Conservation (phyloP, 257 asterid species). For the Gentiana dahurica region DNA sequence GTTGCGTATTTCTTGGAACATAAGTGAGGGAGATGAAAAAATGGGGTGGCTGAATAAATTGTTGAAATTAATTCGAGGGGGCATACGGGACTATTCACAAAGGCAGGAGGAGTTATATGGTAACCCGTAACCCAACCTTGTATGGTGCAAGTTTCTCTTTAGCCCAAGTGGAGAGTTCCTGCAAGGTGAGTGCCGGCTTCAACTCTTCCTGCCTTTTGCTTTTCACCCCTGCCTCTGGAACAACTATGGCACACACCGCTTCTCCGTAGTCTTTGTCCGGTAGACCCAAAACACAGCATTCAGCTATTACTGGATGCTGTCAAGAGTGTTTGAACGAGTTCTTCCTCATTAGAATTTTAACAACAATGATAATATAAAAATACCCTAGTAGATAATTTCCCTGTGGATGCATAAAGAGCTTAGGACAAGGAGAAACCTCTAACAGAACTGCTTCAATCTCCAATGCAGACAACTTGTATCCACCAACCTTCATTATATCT, state of each 20-base stretch:
- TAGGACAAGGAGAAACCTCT: constrained; percentile 47
- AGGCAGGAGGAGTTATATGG: too few relatives aligned
- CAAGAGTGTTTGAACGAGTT: constrained; percentile 9
- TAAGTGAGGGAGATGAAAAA: too few relatives aligned
- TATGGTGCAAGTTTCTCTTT: constrained; percentile 95
- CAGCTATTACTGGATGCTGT: constrained; percentile 76
- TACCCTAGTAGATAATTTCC: background rate
- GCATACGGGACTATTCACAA: too few relatives aligned
- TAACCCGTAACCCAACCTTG: constrained; percentile 41
- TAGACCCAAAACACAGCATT: constrained; percentile 92
- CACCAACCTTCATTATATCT: constrained; percentile 97
- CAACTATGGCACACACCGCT: constrained; percentile 68
- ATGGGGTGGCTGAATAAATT: too few relatives aligned
- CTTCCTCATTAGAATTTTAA: background rate
- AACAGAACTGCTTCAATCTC: constrained; percentile 94
- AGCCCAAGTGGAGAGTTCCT: constrained; percentile 75
- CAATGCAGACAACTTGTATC: constrained; percentile 87
- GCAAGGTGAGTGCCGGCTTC: constrained; percentile 68
- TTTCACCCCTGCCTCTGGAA: constrained; percentile 49
- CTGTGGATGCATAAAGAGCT: background rate
- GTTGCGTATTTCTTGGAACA: too few relatives aligned
- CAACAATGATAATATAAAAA: background rate
- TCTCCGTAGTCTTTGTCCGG: constrained; percentile 91
- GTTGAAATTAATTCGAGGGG: too few relatives aligned
- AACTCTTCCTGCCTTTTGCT: constrained; percentile 47